phyloP scores from a whole-genome alignment of 345 rosid species.

The Camelina sativa region DNA sequence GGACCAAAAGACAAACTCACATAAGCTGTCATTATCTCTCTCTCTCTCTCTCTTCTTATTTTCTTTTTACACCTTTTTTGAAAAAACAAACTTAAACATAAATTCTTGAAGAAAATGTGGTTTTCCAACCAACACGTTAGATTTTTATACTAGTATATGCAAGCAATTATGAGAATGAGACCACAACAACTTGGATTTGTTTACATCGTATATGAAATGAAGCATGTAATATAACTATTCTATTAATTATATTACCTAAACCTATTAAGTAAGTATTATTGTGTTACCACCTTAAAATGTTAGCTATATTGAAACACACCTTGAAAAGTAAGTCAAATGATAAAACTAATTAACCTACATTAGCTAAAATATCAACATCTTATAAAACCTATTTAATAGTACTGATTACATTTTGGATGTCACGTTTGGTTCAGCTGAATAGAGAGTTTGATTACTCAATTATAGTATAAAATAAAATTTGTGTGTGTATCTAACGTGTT shows the following conservation, averaged over 20 bases:
- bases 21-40: constrained; percentile 36
- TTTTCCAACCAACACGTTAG: constrained; percentile 40
- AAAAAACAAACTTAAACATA: background rate
- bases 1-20: constrained; percentile 44
- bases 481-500: background rate
- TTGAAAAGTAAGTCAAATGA: constrained; percentile 13
- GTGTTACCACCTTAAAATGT: constrained; percentile 19
- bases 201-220: constrained; percentile 31
- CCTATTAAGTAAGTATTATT: background rate
- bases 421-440: background rate
- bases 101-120: constrained; percentile 25
- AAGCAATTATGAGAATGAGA: constrained; percentile 33
- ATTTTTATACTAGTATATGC: background rate
- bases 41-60: background rate
- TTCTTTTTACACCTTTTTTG: constrained; percentile 10
- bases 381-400: constrained; percentile 13
- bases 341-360: constrained; percentile 21
- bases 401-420: background rate
- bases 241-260: constrained; percentile 14
- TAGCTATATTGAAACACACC: constrained; percentile 28
- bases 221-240: background rate
- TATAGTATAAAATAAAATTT: background rate
- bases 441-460: background rate
- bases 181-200: constrained; percentile 33
- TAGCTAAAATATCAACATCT: constrained; percentile 38